Conservation (phyloP, 2,329 filamentous ascomycete genomes). For the Periconia macrospinosa region DNA sequence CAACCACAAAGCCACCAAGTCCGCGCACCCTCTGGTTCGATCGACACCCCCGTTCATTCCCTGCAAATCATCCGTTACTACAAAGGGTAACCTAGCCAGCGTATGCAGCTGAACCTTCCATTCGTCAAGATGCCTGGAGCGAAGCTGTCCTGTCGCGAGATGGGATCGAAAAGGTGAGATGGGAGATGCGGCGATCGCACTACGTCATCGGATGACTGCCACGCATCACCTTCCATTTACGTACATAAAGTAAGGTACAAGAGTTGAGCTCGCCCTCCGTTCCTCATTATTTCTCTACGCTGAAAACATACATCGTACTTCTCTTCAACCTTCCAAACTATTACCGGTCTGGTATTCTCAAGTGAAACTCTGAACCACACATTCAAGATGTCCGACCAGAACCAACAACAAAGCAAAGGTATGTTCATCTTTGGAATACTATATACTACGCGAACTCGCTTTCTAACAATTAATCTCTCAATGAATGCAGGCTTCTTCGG, state of each 20-base stretch:
- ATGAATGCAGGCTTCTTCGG: slow-evolving; percentile 32
- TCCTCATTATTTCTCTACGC: background rate
- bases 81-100: too few relatives aligned
- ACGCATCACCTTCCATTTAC: background rate
- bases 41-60: too few relatives aligned
- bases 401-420: slow-evolving; percentile 25
- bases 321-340: too few relatives aligned
- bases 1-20: too few relatives aligned
- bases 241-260: background rate
- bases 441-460: background rate
- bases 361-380: background rate
- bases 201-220: background rate
- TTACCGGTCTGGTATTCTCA: background rate
- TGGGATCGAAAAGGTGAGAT: background rate
- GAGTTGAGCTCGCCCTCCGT: background rate
- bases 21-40: too few relatives aligned
- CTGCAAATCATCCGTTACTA: too few relatives aligned
- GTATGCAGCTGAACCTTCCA: slow-evolving; percentile 6
- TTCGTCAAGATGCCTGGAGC: background rate
- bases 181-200: background rate
- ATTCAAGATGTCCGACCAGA: slow-evolving; percentile 28
- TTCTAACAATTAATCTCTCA: background rate
- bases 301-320: too few relatives aligned
- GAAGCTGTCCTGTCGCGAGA: background rate
- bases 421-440: background rate